Base-by-base conservation (phyloP, 805 yeast species). In the Myxozyma udenii region DNA sequence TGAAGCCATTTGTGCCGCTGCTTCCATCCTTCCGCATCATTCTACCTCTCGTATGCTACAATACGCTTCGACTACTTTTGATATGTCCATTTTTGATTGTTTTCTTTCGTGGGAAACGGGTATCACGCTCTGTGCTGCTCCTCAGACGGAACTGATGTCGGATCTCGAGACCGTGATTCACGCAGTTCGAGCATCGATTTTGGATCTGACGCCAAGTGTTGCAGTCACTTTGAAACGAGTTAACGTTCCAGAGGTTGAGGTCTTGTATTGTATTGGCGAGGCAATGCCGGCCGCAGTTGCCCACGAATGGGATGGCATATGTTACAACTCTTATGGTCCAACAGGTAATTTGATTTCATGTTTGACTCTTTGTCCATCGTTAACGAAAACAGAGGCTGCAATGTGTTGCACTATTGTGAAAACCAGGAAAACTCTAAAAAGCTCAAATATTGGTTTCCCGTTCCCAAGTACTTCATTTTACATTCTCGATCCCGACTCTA, bases 121-220 rank as follows among this genome's bases (percentile, higher is more conserved):
- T 14, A 14, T 54, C 7, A 62, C 65, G 3, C 36, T 62, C 4
- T 55, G 60, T 24, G 16, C 61, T 11, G 53, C 61, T 4, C 26
- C 32, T 18, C 58, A 60, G 30, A 28, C 18, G n/a, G 11, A 26
- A 3, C 32, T 62, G 48, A 42, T 46, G 1, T 45, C 57, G 24
- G 49, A 57, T 42, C 39, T 62, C 18, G 52, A 50, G 22, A 21
- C 4, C 1, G 46, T 57, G 11, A 53, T 61, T 11, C 30, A 41
- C 33, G 25, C 25, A 16, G 25, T 56, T 2, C 21, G 44, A 6
- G 50, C 46, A 2, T 50, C 62, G 14, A 22, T 62, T 3, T 26
- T 62, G 23, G 65, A 62, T 37, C 43, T 62, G 18, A 62, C 65
- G 3, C 65, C 65, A 5, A 57, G 57, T 22, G 55, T 61, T 2